A percentile compares a stretch with the other conserved stretches of the same genome.
Evolutionary conservation across 1,284 basidiomycete genomes (phyloP).

Genomic region (Hemileia vastatrix): DNA sequence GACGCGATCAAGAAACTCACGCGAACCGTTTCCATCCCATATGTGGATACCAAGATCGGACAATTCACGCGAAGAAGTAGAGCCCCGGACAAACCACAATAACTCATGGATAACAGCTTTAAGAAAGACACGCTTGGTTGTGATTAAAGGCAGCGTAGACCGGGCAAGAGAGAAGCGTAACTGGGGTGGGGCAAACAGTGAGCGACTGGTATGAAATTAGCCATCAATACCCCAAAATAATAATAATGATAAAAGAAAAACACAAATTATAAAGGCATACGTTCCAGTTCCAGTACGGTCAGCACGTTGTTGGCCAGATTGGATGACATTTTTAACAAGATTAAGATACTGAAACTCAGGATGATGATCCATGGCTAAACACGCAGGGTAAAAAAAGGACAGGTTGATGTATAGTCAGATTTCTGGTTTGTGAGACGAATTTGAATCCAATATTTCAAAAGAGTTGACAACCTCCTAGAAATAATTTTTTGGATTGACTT

Average conservation of each 20-base stretch:
- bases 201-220: constrained; percentile 45
- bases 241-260: not conserved
- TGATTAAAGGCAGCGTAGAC: constrained; percentile 71
- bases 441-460: too few species aligned
- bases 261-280: not conserved
- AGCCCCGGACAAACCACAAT: constrained; percentile 84
- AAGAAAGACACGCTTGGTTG: constrained; percentile 88
- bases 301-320: constrained; percentile 62
- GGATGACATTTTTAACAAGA: constrained; percentile 65
- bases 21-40: constrained; percentile 93
- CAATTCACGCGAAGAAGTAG: constrained; percentile 69
- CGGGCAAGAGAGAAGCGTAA: constrained; percentile 73
- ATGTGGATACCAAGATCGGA: constrained; percentile 82
- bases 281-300: constrained; percentile 92
- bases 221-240: not conserved
- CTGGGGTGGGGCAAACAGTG: constrained; percentile 76
- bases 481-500: too few species aligned
- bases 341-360: constrained; percentile 70
- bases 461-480: too few species aligned
- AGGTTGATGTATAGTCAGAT: too few species aligned
- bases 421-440: too few species aligned
- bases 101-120: constrained; percentile 89
- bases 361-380: not conserved
- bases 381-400: too few species aligned
- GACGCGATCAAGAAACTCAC: constrained; percentile 71